Evolutionary conservation across 306 rosid species (phyloP).

Genomic region (Cucurbita ficifolia): DNA sequence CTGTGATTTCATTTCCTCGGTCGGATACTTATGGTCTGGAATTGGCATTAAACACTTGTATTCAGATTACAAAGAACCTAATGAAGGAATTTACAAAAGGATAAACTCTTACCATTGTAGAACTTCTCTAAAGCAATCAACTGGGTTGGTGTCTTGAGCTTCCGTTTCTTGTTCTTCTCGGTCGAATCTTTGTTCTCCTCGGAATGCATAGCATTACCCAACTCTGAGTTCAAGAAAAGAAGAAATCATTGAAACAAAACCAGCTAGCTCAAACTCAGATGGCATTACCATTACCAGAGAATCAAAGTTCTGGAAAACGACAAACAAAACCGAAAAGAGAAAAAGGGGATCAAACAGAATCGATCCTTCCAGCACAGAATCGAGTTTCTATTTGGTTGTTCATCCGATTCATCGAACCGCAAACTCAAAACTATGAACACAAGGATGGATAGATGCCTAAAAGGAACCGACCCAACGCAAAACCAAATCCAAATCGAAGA

Average conservation of each 20-base stretch:
- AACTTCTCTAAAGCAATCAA: slow-evolving; percentile 65
- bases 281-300: not conserved
- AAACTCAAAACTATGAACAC: not conserved
- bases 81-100: slow-evolving; percentile 5
- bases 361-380: not conserved
- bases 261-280: not conserved
- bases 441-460: not conserved
- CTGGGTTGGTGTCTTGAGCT: slow-evolving; percentile 79
- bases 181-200: slow-evolving; percentile 57
- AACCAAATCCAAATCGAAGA: slow-evolving; percentile 16
- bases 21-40: slow-evolving; percentile 83
- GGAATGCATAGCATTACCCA: slow-evolving; percentile 34
- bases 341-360: not conserved
- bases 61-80: slow-evolving; percentile 9
- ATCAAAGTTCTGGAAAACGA: not conserved
- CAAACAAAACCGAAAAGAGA: not conserved
- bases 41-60: not conserved
- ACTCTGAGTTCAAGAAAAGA: slow-evolving; percentile 31
- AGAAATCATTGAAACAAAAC: slow-evolving; percentile 10
- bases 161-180: slow-evolving; percentile 64
- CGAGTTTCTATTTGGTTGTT: not conserved
- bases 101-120: slow-evolving; percentile 49
- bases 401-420: not conserved
- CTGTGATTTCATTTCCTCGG: slow-evolving; percentile 68
- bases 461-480: not conserved